Base-by-base conservation (phyloP, 345 rosid species). In the Barbarea vulgaris region DNA sequence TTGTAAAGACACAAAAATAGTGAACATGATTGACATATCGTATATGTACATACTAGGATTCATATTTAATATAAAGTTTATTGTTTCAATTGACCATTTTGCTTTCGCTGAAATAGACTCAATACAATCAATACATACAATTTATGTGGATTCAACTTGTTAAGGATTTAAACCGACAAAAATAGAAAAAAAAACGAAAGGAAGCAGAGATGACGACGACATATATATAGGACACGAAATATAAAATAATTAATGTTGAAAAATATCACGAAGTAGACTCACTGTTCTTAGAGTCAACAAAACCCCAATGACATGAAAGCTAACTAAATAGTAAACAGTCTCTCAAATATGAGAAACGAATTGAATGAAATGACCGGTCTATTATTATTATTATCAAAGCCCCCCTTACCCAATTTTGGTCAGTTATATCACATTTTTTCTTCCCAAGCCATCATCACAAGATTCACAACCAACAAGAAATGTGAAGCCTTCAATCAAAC, bases 201-300 rank as follows among this genome's bases (percentile, higher is more conserved):
- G 28, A 37, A 24, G 28, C 57, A 13, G 53, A 55, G 52, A 69
- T 69, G 64, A 54, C 15, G 24, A 68, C 41, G 17, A 41, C 41
- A 55, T 55, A 60, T 18, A n/a, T n/a, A n/a, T n/a, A n/a, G n/a
- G n/a, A n/a, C n/a, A n/a, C n/a, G n/a, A n/a, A 65, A 12, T n/a
- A 21, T 15, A 67, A 28, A 65, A 24, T 39, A 53, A n/a, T n/a
- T n/a, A 53, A 53, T 53, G 52, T 19, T 37, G 17, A 5, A 54
- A n/a, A 50, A 33, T 9, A 58, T 58, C 39, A 48, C 11, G 19
- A 60, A 48, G 39, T 57, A 13, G 28, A 57, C 34, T 70, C 66
- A 70, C 75, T 59, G 67, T 58, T 70, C 67, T 31, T 12, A 34
- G 67, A 59, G 48, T 70, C 57, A 70, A 58, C 66, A 42, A 46